phyloP scores from a whole-genome alignment of 1,284 basidiomycete genomes.

The Limonomyces culmigenus region DNA sequence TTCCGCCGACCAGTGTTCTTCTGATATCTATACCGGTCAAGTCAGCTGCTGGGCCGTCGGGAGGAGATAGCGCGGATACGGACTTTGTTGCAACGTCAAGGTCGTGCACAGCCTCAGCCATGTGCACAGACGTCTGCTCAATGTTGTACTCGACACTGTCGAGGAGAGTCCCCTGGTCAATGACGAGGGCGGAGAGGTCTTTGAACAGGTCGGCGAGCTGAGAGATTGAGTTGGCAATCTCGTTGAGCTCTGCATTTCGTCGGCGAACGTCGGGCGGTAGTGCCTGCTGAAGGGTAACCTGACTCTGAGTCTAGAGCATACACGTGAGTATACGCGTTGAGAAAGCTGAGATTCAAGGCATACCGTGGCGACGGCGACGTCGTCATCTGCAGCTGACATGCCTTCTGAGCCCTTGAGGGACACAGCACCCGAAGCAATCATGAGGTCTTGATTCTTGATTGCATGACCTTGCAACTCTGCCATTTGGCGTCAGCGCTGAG shows the following conservation, averaged over 20 bases:
- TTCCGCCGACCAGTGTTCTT: constrained; percentile 80
- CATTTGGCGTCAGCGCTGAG: constrained; percentile 4
- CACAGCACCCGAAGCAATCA: constrained; percentile 73
- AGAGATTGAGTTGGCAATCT: constrained; percentile 87
- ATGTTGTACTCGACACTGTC: constrained; percentile 98
- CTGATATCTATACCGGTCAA: constrained; percentile 53
- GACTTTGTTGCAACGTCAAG: constrained; percentile 70
- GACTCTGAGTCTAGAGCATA: constrained; percentile 16
- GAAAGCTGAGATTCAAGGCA: constrained; percentile 17
- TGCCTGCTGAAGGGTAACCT: constrained; percentile 20
- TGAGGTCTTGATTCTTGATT: constrained; percentile 84
- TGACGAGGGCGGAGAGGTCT: constrained; percentile 83
- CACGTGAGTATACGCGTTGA: constrained; percentile 5
- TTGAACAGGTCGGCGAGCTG: constrained; percentile 92
- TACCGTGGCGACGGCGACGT: constrained; percentile 62
- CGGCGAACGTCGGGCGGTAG: constrained; percentile 31
- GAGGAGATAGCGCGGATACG: constrained; percentile 10
- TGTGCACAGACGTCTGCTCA: constrained; percentile 72
- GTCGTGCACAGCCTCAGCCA: constrained; percentile 76
- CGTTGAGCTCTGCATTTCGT: constrained; percentile 68
- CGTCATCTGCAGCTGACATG: constrained; percentile 71
- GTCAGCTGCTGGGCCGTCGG: background rate
- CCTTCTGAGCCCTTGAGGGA: constrained; percentile 69
- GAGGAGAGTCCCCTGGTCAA: constrained; percentile 94
- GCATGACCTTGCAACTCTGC: constrained; percentile 85